Evolutionary conservation across 768 basidiomycete species (phyloP).

Genomic region (Asterophora lycoperdoides): DNA sequence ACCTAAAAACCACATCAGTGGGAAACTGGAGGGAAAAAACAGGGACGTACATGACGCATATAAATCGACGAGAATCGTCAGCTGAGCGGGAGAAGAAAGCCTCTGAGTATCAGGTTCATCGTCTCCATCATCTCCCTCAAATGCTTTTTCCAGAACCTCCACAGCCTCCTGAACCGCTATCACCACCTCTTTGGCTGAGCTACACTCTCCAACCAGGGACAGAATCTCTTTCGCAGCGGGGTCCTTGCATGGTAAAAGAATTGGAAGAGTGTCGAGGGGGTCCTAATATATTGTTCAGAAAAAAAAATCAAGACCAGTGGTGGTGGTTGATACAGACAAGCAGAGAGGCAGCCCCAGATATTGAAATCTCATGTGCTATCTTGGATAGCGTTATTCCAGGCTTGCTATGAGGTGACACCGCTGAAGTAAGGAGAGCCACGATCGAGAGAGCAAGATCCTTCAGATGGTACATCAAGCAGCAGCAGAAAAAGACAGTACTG

Average conservation of each 20-base stretch:
- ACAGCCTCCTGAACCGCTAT: conserved; percentile 43
- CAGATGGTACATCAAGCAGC: neutral
- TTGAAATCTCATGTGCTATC: conserved; percentile 27
- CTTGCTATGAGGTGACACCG: conserved; percentile 25
- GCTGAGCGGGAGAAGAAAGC: conserved; percentile 26
- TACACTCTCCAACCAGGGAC: conserved; percentile 34
- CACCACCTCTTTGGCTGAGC: conserved; percentile 43
- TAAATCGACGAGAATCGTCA: conserved; percentile 34
- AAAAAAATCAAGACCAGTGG: neutral
- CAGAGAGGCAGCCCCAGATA: conserved; percentile 19
- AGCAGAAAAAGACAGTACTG: too few species aligned
- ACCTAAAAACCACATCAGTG: conserved; percentile 23
- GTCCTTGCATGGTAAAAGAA: conserved; percentile 35
- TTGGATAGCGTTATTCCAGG: conserved; percentile 27
- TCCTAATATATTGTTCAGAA: conserved; percentile 29
- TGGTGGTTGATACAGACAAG: conserved; percentile 15
- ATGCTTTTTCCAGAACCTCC: conserved; percentile 30
- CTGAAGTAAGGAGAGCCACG: conserved; percentile 33
- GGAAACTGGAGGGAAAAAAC: neutral
- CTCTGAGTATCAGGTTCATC: conserved; percentile 22
- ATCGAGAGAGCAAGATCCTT: conserved; percentile 18
- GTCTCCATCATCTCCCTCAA: conserved; percentile 20
- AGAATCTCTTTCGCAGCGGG: conserved; percentile 36
- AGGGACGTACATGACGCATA: conserved; percentile 35
- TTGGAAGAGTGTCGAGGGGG: conserved; percentile 39